phyloP scores from a whole-genome alignment of 176 grass and related monocot genomes.

The Carex myosuroides region DNA sequence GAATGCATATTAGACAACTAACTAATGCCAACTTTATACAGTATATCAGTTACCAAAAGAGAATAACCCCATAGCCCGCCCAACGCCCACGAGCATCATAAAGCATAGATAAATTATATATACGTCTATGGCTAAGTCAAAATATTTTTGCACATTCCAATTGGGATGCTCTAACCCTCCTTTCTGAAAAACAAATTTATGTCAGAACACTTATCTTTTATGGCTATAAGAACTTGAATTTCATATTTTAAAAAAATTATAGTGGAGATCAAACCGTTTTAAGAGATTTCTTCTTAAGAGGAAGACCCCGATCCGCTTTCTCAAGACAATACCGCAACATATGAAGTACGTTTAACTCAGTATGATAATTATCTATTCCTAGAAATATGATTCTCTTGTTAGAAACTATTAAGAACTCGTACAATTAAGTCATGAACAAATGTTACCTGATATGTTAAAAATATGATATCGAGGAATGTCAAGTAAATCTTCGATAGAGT shows the following conservation, averaged over 20 bases:
- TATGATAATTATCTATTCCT: conserved; percentile 17
- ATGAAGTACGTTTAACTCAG: neutral
- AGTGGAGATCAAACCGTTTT: neutral
- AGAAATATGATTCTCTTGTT: conserved; percentile 12
- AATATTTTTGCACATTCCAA: neutral
- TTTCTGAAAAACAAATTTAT: conserved; percentile 13
- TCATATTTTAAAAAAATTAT: neutral
- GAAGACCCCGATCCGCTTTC: conserved; percentile 9
- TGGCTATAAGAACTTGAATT: neutral
- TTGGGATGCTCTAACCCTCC: neutral
- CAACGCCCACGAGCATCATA: neutral
- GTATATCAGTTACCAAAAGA: neutral
- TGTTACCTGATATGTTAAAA: conserved; percentile 13
- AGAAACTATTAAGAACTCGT: neutral
- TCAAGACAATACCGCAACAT: conserved; percentile 16
- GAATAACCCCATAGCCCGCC: neutral
- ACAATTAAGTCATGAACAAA: neutral
- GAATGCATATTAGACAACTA: neutral
- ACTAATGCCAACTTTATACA: neutral
- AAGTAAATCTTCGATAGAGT: neutral
- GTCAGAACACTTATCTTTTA: neutral
- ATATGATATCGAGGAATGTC: neutral
- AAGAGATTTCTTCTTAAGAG: conserved; percentile 3
- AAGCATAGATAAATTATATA: conserved; percentile 3
- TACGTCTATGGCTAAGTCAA: neutral